A percentile compares a stretch with the other conserved stretches of the same genome.
Evolutionary conservation across 108 stramenopile genomes (phyloP).

Genomic region (Skeletonema costatum): DNA sequence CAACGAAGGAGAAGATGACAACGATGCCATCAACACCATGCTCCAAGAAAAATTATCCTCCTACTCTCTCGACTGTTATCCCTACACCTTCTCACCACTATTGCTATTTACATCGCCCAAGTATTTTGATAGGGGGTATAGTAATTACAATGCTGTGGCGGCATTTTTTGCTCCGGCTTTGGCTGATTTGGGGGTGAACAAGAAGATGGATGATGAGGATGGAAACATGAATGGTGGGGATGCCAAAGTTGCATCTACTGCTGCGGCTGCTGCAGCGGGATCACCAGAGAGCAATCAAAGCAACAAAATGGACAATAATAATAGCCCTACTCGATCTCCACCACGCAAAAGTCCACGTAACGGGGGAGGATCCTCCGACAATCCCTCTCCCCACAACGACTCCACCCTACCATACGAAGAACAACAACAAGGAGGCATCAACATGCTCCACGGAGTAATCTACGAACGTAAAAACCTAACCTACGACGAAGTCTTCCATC

Average conservation of each 20-base stretch:
- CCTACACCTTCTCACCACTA: slow-evolving; percentile 58
- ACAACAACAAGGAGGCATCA: slow-evolving; percentile 10
- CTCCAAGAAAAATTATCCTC: neutral
- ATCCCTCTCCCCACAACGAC: neutral
- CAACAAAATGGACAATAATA: neutral
- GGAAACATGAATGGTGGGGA: neutral
- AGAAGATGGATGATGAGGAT: neutral
- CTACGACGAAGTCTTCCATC: slow-evolving; percentile 55
- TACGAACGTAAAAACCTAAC: slow-evolving; percentile 59
- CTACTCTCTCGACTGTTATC: slow-evolving; percentile 56
- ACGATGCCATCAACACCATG: slow-evolving; percentile 28
- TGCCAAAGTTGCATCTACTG: neutral
- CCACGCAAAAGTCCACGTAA: slow-evolving; percentile 1
- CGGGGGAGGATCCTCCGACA: neutral
- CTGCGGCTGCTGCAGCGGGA: neutral
- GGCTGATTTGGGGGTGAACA: slow-evolving; percentile 5
- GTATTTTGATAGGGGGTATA: slow-evolving; percentile 55
- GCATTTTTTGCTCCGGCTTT: slow-evolving; percentile 44
- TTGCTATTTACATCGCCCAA: slow-evolving; percentile 30
- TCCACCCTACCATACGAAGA: neutral
- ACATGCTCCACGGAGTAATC: slow-evolving; percentile 51
- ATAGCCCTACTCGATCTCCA: slow-evolving; percentile 1
- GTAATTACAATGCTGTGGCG: slow-evolving; percentile 59
- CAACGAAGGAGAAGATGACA: slow-evolving; percentile 2
- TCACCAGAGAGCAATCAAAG: neutral